Base-by-base conservation (phyloP, 768 basidiomycete genomes). In the Phanerochaete carnosa region DNA sequence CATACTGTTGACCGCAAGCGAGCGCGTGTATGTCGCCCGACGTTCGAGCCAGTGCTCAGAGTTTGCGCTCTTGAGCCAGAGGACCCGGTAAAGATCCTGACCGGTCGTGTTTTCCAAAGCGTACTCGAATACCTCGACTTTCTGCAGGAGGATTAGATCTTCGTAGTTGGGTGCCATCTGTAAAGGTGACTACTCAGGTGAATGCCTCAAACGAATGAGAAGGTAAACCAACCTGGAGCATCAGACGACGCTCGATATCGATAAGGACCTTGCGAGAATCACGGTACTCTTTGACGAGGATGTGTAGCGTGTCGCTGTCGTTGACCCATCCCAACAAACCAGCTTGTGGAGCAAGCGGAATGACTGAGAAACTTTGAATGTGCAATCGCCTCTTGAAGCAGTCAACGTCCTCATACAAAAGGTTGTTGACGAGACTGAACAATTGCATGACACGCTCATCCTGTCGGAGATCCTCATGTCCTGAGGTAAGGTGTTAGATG, bases 111-210 rank as follows among this genome's bases (percentile, higher is more conserved):
- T 98, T 74, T 98, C 95, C 46, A 98, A 80, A 6, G 97, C 95
- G 67, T 98, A 98, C 73, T 98, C 95, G 75, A 99, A 99, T 2
- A 99, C 97, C 71, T 99, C 97, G 43, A 99, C 92, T 78, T 99
- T 99, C 72, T 99, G 96, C 53, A 99, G 82, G 4, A 98, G 79
- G 30, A 90, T 94, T 30, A 98, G 78, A 68, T 89, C 92, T 73
- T 98, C 96, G 73, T 98, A 99, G 70, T 98, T 96, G 11, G 97
- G 96, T 9, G 97, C 97, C 96, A 98, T 98, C 95, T 98, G 65
- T 4, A 9, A 43, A 12, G 19, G 4, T 4, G 19, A 45, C 32
- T 43, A 61, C 35, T 47, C 59, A 79, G 64, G 12, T 26, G 23
- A 52, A n/a, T 28, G 23, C 25, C 16, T 29, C 19, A 7, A 26